Evolutionary conservation across 176 grass and related monocot species (phyloP).

Genomic region (Chloris gayana): DNA sequence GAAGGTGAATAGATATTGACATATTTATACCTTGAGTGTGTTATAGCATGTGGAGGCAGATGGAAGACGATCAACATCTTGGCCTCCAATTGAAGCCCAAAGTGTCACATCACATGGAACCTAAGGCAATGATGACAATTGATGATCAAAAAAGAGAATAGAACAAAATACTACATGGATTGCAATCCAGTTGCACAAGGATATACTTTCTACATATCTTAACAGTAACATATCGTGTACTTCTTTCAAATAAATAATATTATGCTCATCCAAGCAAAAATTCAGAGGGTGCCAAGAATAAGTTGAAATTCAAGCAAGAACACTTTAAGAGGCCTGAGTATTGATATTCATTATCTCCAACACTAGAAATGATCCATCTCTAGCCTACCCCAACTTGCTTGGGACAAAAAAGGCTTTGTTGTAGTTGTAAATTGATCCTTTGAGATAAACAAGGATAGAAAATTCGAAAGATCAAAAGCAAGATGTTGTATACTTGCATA

Average conservation of each 20-base stretch:
- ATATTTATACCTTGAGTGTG: constrained; percentile 75
- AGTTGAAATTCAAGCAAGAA: neutral
- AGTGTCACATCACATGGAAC: constrained; percentile 86
- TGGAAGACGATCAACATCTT: constrained; percentile 93
- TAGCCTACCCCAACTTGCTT: too few species aligned
- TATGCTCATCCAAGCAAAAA: neutral
- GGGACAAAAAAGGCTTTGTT: too few species aligned
- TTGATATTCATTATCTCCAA: neutral
- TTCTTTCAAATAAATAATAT: neutral
- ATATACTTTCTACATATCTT: neutral
- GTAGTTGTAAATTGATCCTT: neutral
- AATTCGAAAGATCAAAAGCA: neutral
- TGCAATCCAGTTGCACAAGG: neutral
- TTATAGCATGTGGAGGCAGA: constrained; percentile 99
- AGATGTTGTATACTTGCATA: neutral
- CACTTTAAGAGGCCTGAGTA: neutral
- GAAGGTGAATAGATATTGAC: neutral
- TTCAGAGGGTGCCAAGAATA: neutral
- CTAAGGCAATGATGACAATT: constrained; percentile 39
- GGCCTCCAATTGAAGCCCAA: constrained; percentile 91
- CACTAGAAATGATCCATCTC: neutral
- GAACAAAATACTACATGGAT: neutral
- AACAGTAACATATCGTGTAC: neutral
- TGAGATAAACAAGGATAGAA: neutral
- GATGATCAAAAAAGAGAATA: neutral